Percentiles rank a stretch among this genome's conserved stretches.
phyloP scores from a whole-genome alignment of 495 filamentous ascomycete species.

The Margaritispora aquatica region DNA sequence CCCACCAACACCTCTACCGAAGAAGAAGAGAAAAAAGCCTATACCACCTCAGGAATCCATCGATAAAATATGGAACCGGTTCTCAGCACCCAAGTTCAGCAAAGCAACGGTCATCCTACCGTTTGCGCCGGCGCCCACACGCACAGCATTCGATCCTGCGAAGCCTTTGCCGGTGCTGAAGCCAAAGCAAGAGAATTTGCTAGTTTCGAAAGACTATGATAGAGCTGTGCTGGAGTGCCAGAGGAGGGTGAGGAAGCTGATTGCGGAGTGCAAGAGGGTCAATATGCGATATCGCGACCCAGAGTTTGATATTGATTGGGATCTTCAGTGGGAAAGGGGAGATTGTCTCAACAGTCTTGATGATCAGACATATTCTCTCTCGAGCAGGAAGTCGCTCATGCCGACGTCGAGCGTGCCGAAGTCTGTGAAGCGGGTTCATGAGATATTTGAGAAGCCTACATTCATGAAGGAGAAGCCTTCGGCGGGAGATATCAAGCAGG shows the following conservation, averaged over 20 bases:
- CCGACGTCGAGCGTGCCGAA: conserved; percentile 30
- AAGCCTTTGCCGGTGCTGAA: conserved; percentile 37
- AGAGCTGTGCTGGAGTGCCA: conserved; percentile 63
- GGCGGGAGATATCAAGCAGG: conserved; percentile 77
- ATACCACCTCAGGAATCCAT: conserved; percentile 63
- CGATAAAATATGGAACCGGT: conserved; percentile 74
- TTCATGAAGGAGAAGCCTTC: conserved; percentile 80
- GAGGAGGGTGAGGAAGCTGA: conserved; percentile 71
- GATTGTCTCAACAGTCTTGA: not conserved
- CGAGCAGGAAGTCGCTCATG: not conserved
- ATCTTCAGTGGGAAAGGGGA: conserved; percentile 1
- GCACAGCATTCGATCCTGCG: not conserved
- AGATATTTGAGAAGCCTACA: conserved; percentile 79
- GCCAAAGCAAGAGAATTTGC: not conserved
- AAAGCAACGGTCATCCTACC: conserved; percentile 32
- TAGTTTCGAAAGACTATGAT: conserved; percentile 39
- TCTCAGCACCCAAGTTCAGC: conserved; percentile 58
- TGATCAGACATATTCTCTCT: not conserved
- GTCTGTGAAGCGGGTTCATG: conserved; percentile 61
- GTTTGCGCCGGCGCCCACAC: not conserved
- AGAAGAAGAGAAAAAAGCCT: conserved; percentile 3
- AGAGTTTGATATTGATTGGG: conserved; percentile 57
- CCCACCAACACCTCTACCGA: not conserved
- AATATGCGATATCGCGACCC: conserved; percentile 88
- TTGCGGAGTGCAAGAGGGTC: conserved; percentile 69